Percentiles rank a stretch among this genome's conserved stretches.
These are phyloP conservation scores for Citrus hindsii DNA, from an alignment of 345 rosid species.

Conservation along the genomic window DNA sequence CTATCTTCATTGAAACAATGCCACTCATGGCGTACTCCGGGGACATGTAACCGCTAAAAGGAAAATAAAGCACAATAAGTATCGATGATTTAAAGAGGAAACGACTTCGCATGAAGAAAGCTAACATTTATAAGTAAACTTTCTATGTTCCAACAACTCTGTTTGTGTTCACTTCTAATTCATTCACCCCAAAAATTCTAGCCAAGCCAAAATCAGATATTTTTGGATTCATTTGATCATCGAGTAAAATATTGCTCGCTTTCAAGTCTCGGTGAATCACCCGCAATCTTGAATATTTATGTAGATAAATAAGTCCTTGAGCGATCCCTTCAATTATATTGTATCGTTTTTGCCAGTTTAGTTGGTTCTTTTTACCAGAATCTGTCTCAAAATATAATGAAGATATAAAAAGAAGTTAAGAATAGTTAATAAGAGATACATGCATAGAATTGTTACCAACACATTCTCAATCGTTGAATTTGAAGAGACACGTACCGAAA, in stretches of 20 bases:
- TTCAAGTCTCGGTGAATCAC: constrained; percentile 13
- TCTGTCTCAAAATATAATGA: too few relatives aligned
- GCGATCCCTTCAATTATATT: constrained; percentile 13
- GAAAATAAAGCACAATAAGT: not conserved
- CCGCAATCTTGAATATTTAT: not conserved
- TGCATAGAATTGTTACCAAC: too few relatives aligned
- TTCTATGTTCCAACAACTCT: constrained; percentile 17
- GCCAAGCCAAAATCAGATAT: too few relatives aligned
- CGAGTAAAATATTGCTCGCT: not conserved
- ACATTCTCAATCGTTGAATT: too few relatives aligned
- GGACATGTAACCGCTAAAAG: constrained; percentile 3
- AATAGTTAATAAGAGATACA: too few relatives aligned
- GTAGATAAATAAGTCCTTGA: constrained; percentile 15
- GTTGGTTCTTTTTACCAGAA: too few relatives aligned
- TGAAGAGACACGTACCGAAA: too few relatives aligned
- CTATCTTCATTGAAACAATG: not conserved
- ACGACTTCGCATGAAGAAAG: not conserved
- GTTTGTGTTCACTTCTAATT: not conserved
- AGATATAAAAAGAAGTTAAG: too few relatives aligned
- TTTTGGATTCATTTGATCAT: too few relatives aligned
- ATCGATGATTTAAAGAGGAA: too few relatives aligned
- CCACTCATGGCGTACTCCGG: constrained; percentile 8
- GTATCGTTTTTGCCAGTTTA: constrained; percentile 4
- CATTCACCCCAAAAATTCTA: not conserved
- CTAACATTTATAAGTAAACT: not conserved